Base-by-base conservation (phyloP, 306 rosid species). In the Albizia julibrissin region DNA sequence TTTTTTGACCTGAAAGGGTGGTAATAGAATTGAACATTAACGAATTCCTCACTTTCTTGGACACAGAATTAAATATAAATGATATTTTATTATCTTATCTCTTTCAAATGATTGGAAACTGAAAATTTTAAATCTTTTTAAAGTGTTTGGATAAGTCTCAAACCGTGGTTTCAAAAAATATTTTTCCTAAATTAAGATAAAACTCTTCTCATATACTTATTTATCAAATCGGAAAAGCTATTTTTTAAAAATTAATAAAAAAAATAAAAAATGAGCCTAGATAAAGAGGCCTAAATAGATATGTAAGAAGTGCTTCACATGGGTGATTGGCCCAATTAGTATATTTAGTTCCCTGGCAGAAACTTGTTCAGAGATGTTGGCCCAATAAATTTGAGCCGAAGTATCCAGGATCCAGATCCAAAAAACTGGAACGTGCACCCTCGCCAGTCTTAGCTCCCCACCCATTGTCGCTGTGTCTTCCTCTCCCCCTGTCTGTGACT, bases 21-120 rank as follows among this genome's bases (percentile, higher is more conserved):
- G 40, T 6, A 37, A 8, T 37, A 37, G 86, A 85, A 83, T 84
- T 73, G 68, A 74, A 75, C 61, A 19, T 1, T 80, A 78, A 83
- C 80, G 83, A 69, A 64, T 89, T 78, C 77, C 82, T 58, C 87
- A 39, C 8, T 84, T 88, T 78, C 66, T 82, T 81, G 81, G 59
- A 79, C 69, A 1, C 69, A 62, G 14, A 29, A 26, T 26, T 12
- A 62, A 26, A 27, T n/a, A 62, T 13, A 27, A 62, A 62, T 12
- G 21, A 27, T 27, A 47, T 27, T 62, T 27, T 13, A 18, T 27
- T 37, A 39, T 50, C 75, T 26, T 37, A 6, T 37, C 40, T 37
- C 40, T 37, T 37, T 37, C 40, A 37, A 37, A 37, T 37, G 6
- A 37, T 37, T 37, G 40, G 6, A 37, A 37, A 37, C 8, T 6